Percentiles rank a stretch among this genome's conserved stretches.
These are phyloP conservation scores for Phaeomoniella chlamydospora DNA, from an alignment of 2,329 filamentous ascomycete genomes.

Conservation along the genomic window DNA sequence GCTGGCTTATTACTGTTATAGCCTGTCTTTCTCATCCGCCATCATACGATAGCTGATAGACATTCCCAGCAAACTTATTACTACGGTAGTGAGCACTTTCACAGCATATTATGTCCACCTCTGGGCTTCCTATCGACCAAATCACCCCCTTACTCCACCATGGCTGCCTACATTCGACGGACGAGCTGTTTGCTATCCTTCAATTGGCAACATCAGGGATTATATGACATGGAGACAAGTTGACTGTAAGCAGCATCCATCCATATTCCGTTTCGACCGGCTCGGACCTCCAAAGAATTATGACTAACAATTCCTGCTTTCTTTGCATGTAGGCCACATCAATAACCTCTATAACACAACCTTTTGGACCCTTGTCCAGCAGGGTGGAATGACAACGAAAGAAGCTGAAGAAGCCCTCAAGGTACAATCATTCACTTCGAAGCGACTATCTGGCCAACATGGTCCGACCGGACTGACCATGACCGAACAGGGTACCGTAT, in stretches of 20 bases:
- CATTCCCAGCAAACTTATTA: slow-evolving; percentile 78
- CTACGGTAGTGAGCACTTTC: slow-evolving; percentile 83
- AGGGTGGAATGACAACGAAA: slow-evolving; percentile 58
- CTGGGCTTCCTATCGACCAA: slow-evolving; percentile 40
- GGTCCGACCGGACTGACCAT: not conserved
- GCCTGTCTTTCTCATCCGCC: too few relatives aligned
- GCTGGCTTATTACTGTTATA: too few relatives aligned
- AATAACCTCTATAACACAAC: slow-evolving; percentile 98
- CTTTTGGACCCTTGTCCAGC: slow-evolving; percentile 78
- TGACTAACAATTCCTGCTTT: too few relatives aligned
- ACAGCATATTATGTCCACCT: slow-evolving; percentile 77
- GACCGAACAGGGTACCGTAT: slow-evolving; percentile 54
- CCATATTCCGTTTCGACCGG: not conserved
- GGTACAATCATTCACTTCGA: slow-evolving; percentile 27
- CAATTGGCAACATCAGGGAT: slow-evolving; percentile 66
- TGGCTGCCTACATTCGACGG: slow-evolving; percentile 79
- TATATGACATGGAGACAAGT: slow-evolving; percentile 97
- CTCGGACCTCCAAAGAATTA: too few relatives aligned
- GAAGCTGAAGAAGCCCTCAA: slow-evolving; percentile 71
- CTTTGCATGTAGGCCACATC: slow-evolving; percentile 88
- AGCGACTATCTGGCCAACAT: not conserved
- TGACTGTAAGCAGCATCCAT: slow-evolving; percentile 53
- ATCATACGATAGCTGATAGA: not conserved
- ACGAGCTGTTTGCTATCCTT: slow-evolving; percentile 79
- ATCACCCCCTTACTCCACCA: slow-evolving; percentile 17